Evolutionary conservation across 1,284 basidiomycete species (phyloP), one percentile per base, ranked within the genome.

Genomic region (Ceratobasidium theobromae): DNA sequence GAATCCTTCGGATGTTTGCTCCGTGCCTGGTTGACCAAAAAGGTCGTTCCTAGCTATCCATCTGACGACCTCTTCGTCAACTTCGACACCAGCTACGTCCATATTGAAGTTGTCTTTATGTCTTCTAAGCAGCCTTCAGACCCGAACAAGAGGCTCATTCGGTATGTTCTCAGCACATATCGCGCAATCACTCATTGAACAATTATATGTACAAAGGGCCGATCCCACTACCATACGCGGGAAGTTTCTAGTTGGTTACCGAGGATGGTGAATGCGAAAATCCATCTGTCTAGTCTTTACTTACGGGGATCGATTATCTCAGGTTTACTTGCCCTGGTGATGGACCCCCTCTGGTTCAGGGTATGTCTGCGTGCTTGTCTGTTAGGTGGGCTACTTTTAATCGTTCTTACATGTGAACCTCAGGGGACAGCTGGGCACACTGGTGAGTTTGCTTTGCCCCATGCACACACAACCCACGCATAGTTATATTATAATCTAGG

Each of bases 331-430:
- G 86, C 71, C 75, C 77, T 2, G 85, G 84, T 28, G 87, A 89
- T 71, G 87, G 87, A 3, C 78, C 55, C 84, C 85, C 12, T 78
- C 89, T 40, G 81, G 79, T 65, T 84, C 78, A 77, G 85, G 82
- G 1, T 88, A 91, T 72, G 87, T 90, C 70, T 88, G 88, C 32
- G 91, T 88, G 89, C 77, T 90, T n/a, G 89, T 90, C 71, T 91
- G 88, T 40, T 60, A 16, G n/a, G 55, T 33, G 8, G 3, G 23
- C 11, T 40, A 23, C 18, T 3, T 21, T 33, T n/a, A 38, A 38
- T 3, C 11, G 8, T 16, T 23, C 41, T 4, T 21, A 11, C 18
- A 51, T 21, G 3, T 9, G 21, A 18, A 40, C 11, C 46, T 14
- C 12, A 52, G 65, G 53, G 35, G 38, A 60, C 30, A 45, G 49